Conservation (phyloP, 345 rosid species). For the Pistacia integerrima region DNA sequence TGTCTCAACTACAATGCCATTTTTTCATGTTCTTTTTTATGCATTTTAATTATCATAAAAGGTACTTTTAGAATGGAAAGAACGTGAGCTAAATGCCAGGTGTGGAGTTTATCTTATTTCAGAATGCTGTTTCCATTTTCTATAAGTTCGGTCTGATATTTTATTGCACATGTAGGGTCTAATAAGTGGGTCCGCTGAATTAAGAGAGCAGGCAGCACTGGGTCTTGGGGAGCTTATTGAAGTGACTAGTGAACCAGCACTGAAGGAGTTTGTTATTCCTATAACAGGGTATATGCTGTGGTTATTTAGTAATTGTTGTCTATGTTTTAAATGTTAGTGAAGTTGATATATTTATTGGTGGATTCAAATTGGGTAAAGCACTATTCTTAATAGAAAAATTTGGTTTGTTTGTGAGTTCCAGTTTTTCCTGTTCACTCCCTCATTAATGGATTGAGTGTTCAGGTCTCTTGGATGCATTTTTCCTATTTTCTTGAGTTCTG, state of each 20-base stretch:
- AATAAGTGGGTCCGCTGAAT: slow-evolving; percentile 85
- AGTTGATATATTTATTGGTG: not conserved
- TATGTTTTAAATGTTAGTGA: not conserved
- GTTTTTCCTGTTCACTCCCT: not conserved
- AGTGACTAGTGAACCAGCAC: slow-evolving; percentile 87
- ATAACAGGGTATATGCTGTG: slow-evolving; percentile 81
- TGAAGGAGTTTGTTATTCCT: slow-evolving; percentile 90
- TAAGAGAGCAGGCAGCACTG: slow-evolving; percentile 95
- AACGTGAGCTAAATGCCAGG: not conserved
- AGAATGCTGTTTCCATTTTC: not conserved
- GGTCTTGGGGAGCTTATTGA: slow-evolving; percentile 99
- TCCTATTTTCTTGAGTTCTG: not conserved
- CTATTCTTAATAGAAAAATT: not conserved
- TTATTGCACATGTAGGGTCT: slow-evolving; percentile 58
- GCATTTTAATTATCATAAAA: too few species aligned
- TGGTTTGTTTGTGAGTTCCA: not conserved
- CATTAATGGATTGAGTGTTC: not conserved
- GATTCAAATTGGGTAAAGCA: not conserved
- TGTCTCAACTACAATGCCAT: not conserved
- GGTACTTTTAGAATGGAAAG: not conserved
- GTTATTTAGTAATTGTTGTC: slow-evolving; percentile 8
- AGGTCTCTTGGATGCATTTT: not conserved
- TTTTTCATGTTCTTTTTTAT: not conserved
- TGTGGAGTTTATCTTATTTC: not conserved
- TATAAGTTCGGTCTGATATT: slow-evolving; percentile 10